Evolutionary conservation across 768 basidiomycete species (phyloP).

Genomic region (Lepiota subincarnata): DNA sequence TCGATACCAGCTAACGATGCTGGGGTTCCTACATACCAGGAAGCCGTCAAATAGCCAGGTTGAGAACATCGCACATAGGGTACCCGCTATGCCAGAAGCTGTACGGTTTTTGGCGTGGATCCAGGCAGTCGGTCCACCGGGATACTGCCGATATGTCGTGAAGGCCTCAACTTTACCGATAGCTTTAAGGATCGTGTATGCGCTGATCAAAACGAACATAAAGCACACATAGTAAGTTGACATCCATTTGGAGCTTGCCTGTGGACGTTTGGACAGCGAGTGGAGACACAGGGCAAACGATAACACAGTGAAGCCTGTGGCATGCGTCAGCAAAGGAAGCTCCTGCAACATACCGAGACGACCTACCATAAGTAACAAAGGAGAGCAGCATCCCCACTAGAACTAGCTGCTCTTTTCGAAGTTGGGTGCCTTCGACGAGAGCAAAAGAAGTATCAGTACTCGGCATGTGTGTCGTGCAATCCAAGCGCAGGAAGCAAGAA

Average conservation of each 20-base stretch:
- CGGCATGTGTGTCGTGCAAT: too few species aligned
- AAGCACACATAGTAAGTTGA: not conserved
- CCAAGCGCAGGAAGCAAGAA: too few species aligned
- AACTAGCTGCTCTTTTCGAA: not conserved
- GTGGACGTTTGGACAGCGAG: not conserved
- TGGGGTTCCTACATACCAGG: not conserved
- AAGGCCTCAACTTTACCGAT: not conserved
- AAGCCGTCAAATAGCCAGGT: not conserved
- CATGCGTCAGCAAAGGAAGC: not conserved
- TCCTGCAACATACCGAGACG: not conserved
- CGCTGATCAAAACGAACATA: not conserved
- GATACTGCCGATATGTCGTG: not conserved
- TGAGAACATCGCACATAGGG: not conserved
- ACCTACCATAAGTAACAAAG: not conserved
- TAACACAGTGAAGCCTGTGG: not conserved
- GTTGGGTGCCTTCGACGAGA: not conserved
- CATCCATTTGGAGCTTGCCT: not conserved
- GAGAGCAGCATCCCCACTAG: not conserved
- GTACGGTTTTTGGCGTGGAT: not conserved
- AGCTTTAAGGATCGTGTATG: not conserved
- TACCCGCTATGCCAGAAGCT: not conserved
- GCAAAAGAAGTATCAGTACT: too few species aligned
- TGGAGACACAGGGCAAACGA: constrained; percentile 1
- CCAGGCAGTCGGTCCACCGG: not conserved
- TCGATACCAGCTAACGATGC: not conserved